A percentile compares a stretch with the other conserved stretches of the same genome.
These are phyloP conservation scores for Paraurostyla sp. DNA, from an alignment of 73 alveolate genomes.

Conservation along the genomic window DNA sequence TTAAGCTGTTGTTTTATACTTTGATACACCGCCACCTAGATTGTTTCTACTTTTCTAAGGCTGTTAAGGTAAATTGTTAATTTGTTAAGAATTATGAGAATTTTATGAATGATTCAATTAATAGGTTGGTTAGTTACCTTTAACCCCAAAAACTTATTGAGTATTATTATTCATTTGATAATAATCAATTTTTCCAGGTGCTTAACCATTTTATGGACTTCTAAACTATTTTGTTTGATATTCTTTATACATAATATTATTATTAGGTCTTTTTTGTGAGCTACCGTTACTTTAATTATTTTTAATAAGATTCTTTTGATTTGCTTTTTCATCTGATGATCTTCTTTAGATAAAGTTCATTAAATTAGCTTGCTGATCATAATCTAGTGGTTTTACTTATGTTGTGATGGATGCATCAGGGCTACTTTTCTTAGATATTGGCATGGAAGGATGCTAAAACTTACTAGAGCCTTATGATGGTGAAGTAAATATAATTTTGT, in stretches of 20 bases:
- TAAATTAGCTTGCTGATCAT: constrained; percentile 7
- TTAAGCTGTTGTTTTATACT: not conserved
- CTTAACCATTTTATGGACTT: constrained; percentile 22
- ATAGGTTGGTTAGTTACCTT: not conserved
- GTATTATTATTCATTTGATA: constrained; percentile 15
- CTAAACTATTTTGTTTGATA: not conserved
- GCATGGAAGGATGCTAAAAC: not conserved
- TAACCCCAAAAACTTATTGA: constrained; percentile 10
- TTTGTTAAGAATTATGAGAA: not conserved
- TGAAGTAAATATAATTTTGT: constrained; percentile 16
- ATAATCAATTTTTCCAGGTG: not conserved
- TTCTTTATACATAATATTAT: constrained; percentile 3
- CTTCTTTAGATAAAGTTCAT: constrained; percentile 24
- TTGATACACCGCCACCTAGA: not conserved
- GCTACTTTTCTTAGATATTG: constrained; percentile 6
- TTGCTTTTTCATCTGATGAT: constrained; percentile 15
- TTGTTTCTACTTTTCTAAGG: not conserved
- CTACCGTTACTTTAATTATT: constrained; percentile 19
- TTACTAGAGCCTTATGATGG: not conserved
- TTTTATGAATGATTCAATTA: not conserved
- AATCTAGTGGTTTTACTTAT: not conserved
- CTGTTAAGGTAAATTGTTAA: not conserved
- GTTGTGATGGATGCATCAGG: constrained; percentile 20
- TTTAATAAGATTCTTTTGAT: not conserved
- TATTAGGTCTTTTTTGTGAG: not conserved